A percentile compares a stretch with the other conserved stretches of the same genome.
Conservation (phyloP, 257 asterid genomes). For the Penstemon davidsonii region DNA sequence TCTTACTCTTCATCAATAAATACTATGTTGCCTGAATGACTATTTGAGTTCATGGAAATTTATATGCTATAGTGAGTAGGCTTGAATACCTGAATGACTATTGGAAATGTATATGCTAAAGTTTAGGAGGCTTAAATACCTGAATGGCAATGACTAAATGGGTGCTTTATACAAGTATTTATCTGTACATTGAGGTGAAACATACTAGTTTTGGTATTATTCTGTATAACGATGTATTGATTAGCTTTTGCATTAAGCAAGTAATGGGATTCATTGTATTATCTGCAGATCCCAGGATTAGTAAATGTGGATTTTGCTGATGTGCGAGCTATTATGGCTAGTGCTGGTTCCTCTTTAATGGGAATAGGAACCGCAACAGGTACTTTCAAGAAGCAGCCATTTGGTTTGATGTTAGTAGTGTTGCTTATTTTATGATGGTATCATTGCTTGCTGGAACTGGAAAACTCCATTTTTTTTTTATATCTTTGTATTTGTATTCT, state of each 20-base stretch:
- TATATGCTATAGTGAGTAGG: too few relatives aligned
- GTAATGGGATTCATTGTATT: constrained; percentile 1
- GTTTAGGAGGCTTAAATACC: constrained; percentile 8
- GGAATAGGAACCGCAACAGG: constrained; percentile 98
- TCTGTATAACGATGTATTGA: constrained; percentile 13
- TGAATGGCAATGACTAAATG: background rate
- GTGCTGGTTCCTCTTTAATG: constrained; percentile 93
- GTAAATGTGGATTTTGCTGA: constrained; percentile 98
- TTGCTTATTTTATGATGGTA: constrained; percentile 19
- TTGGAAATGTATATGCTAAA: background rate
- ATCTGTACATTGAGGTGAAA: background rate
- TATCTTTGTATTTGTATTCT: too few relatives aligned
- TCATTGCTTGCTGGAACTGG: too few relatives aligned
- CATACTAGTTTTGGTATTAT: background rate
- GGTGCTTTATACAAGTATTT: constrained; percentile 6
- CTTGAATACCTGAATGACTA: constrained; percentile 15
- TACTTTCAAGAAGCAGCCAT: constrained; percentile 24
- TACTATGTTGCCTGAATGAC: background rate
- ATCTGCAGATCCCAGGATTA: constrained; percentile 87
- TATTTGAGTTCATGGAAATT: background rate
- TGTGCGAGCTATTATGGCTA: constrained; percentile 95
- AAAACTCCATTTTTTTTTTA: too few relatives aligned
- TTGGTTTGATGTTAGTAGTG: constrained; percentile 9
- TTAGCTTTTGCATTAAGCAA: background rate
- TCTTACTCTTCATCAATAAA: background rate